phyloP scores from a whole-genome alignment of 179 eudicot genomes.

The Vitellaria paradoxa region DNA sequence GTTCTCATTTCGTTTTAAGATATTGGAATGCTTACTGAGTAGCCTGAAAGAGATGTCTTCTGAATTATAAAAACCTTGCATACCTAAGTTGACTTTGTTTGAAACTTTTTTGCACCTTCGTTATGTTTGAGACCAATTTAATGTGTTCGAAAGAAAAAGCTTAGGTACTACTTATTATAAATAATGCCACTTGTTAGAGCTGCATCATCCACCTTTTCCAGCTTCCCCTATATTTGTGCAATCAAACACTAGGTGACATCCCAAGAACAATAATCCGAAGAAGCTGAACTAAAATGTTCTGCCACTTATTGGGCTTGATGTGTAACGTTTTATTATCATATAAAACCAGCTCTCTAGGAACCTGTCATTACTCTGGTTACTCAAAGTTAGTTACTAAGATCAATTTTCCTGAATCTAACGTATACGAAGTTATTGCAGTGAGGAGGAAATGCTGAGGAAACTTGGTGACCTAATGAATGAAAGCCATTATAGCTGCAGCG shows the following conservation, averaged over 20 bases:
- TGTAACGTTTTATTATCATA: no score
- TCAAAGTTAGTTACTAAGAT: no score
- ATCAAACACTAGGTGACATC: no score
- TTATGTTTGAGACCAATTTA: not conserved
- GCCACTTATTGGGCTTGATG: no score
- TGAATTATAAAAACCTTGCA: not conserved
- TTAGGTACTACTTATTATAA: not conserved
- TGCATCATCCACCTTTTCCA: no score
- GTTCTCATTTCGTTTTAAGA: not conserved
- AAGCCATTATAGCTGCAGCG: constrained; percentile 97
- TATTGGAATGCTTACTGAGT: not conserved
- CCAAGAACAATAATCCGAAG: no score
- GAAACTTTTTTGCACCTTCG: not conserved
- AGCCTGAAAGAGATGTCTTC: not conserved
- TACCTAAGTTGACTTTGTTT: not conserved
- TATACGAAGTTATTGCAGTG: constrained; percentile 8
- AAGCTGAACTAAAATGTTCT: no score
- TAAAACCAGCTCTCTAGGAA: no score
- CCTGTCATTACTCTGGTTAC: no score
- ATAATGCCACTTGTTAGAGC: no score
- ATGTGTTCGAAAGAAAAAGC: not conserved
- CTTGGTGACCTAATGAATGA: constrained; percentile 97
- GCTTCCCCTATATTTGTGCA: no score
- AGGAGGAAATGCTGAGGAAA: constrained; percentile 26
- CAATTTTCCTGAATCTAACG: constrained; percentile 1